Percentiles rank a stretch among this genome's conserved stretches.
These are phyloP conservation scores for Schizonepeta tenuifolia DNA, from an alignment of 257 asterid species.

Conservation along the genomic window DNA sequence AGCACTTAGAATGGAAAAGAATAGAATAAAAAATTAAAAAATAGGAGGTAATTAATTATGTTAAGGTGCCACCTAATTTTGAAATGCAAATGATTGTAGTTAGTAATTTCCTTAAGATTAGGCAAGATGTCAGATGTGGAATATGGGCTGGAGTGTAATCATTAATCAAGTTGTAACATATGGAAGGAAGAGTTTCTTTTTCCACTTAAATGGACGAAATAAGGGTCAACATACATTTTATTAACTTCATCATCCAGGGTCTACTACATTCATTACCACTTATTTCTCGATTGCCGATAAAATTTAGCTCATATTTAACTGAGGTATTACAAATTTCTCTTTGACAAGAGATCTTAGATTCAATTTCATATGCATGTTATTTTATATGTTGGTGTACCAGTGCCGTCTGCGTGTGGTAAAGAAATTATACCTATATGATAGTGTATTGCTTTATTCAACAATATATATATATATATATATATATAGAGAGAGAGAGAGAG, in stretches of 20 bases:
- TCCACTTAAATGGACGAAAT: neutral
- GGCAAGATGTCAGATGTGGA: constrained; percentile 22
- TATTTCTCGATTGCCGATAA: neutral
- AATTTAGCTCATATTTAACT: too few species aligned
- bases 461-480: too few species aligned
- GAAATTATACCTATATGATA: too few species aligned
- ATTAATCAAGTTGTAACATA: neutral
- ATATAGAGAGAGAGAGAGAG: too few species aligned
- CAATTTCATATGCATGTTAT: too few species aligned
- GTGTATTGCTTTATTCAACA: too few species aligned
- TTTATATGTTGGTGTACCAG: too few species aligned
- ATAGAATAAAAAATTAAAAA: too few species aligned
- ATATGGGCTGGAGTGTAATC: constrained; percentile 36
- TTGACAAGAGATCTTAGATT: too few species aligned
- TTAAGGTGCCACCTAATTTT: neutral
- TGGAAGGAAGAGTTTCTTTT: constrained; percentile 15
- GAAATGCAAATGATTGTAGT: neutral
- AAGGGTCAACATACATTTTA: neutral
- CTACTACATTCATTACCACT: neutral
- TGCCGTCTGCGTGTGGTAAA: too few species aligned
- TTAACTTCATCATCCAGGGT: constrained; percentile 14
- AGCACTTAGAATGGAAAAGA: too few species aligned
- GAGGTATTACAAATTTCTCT: too few species aligned
- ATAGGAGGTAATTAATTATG: neutral
- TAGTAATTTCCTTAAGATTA: constrained; percentile 14